Evolutionary conservation across 257 asterid genomes (phyloP).

Genomic region (Nicotiana undulata): DNA sequence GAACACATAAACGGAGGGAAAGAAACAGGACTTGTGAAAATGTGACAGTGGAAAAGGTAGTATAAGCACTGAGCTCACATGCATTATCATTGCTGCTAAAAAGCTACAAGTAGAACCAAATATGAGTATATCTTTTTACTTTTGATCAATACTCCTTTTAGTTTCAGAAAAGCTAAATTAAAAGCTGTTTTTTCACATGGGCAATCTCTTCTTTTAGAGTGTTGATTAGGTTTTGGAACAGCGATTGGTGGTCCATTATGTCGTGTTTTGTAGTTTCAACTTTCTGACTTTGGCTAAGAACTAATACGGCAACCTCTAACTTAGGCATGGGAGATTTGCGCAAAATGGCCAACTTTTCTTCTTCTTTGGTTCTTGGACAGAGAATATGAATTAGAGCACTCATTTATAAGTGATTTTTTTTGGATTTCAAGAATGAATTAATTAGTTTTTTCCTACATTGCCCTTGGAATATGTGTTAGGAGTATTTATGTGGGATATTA

Average conservation of each 20-base stretch:
- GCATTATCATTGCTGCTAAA: neutral
- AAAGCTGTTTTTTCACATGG: slow-evolving; percentile 46
- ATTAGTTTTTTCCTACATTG: too few species aligned
- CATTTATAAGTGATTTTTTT: too few species aligned
- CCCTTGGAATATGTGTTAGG: too few species aligned
- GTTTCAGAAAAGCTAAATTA: neutral
- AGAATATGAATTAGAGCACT: too few species aligned
- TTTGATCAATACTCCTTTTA: neutral
- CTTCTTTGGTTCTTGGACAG: too few species aligned
- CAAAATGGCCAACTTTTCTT: too few species aligned
- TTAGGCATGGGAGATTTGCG: too few species aligned
- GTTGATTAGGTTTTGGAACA: neutral
- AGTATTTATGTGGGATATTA: too few species aligned
- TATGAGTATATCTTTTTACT: neutral
- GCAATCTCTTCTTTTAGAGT: slow-evolving; percentile 11
- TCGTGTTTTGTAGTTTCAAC: slow-evolving; percentile 5
- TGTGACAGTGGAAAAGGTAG: neutral
- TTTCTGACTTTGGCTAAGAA: neutral
- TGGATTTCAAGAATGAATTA: too few species aligned
- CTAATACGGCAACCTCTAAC: too few species aligned
- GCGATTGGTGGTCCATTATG: slow-evolving; percentile 1
- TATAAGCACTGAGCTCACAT: slow-evolving; percentile 10
- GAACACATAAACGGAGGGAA: neutral
- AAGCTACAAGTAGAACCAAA: neutral
- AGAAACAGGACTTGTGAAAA: neutral